phyloP scores from a whole-genome alignment of 2,329 filamentous ascomycete species.

The Coleophoma eucalyptorum region DNA sequence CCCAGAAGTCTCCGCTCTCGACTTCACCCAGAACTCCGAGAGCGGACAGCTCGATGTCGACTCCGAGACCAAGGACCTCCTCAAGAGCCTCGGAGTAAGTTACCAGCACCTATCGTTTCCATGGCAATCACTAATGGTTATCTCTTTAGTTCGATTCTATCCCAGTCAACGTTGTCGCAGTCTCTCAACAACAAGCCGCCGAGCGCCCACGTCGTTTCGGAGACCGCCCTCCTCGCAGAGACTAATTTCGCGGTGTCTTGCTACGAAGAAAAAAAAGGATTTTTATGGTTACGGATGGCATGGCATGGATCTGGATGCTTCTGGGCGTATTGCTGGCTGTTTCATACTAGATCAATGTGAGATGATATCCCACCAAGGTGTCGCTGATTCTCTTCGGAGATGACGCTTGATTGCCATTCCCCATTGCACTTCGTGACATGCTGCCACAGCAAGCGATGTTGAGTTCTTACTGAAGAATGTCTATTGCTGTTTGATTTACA shows the following conservation, averaged over 20 bases:
- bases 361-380: slow-evolving; percentile 70
- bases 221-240: slow-evolving; percentile 48
- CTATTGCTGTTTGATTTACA: too few relatives aligned
- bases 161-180: slow-evolving; percentile 90
- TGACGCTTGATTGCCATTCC: slow-evolving; percentile 91
- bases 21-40: slow-evolving; percentile 94
- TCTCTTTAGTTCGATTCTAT: slow-evolving; percentile 83
- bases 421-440: slow-evolving; percentile 1
- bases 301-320: slow-evolving; percentile 23
- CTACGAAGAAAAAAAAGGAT: slow-evolving; percentile 9
- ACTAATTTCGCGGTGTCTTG: slow-evolving; percentile 30
- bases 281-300: slow-evolving; percentile 13
- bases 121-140: slow-evolving; percentile 23
- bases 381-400: slow-evolving; percentile 78
- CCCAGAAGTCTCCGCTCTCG: slow-evolving; percentile 95
- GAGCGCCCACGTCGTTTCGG: slow-evolving; percentile 80
- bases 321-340: slow-evolving; percentile 24
- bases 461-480: too few relatives aligned
- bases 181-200: slow-evolving; percentile 80
- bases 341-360: slow-evolving; percentile 52
- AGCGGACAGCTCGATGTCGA: slow-evolving; percentile 93
- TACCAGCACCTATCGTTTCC: slow-evolving; percentile 9
- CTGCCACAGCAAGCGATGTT: too few relatives aligned
- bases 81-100: slow-evolving; percentile 98
- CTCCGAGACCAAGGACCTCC: slow-evolving; percentile 95